Percentiles rank a stretch among this genome's conserved stretches.
Conservation (phyloP, 2,329 filamentous ascomycete species). For the Phialophora expanda region DNA sequence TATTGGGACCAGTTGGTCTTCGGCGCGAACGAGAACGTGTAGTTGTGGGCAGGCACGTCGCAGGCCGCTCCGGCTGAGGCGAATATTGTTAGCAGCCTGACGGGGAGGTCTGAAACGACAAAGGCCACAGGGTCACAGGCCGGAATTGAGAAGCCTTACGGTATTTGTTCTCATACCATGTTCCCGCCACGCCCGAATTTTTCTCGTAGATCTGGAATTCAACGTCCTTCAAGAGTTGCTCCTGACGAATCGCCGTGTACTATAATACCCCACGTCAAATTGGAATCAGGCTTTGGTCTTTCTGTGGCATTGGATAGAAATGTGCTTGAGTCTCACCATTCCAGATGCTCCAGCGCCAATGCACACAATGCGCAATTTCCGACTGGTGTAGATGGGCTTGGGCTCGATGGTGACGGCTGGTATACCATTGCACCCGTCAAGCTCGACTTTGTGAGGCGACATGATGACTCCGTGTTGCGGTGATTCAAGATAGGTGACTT, state of each 20-base stretch:
- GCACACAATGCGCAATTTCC: conserved; percentile 29
- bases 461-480: background rate
- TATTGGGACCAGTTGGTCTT: conserved; percentile 43
- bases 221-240: conserved; percentile 28
- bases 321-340: background rate
- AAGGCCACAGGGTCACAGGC: background rate
- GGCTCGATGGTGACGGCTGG: background rate
- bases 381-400: conserved; percentile 15
- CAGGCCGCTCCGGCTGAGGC: conserved; percentile 37
- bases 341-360: conserved; percentile 37
- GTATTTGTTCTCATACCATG: conserved; percentile 44
- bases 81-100: background rate
- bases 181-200: conserved; percentile 42
- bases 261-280: background rate
- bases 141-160: no score
- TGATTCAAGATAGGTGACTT: no score
- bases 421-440: background rate
- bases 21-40: conserved; percentile 55
- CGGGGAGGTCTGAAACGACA: background rate
- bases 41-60: conserved; percentile 59
- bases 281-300: no score
- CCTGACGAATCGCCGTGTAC: conserved; percentile 33
- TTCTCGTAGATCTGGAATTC: conserved; percentile 41
- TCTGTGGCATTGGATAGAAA: background rate
- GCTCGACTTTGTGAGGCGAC: conserved; percentile 8